Percentiles rank a stretch among this genome's conserved stretches.
Evolutionary conservation across 257 asterid species (phyloP).

Genomic region (Solanum piurae): DNA sequence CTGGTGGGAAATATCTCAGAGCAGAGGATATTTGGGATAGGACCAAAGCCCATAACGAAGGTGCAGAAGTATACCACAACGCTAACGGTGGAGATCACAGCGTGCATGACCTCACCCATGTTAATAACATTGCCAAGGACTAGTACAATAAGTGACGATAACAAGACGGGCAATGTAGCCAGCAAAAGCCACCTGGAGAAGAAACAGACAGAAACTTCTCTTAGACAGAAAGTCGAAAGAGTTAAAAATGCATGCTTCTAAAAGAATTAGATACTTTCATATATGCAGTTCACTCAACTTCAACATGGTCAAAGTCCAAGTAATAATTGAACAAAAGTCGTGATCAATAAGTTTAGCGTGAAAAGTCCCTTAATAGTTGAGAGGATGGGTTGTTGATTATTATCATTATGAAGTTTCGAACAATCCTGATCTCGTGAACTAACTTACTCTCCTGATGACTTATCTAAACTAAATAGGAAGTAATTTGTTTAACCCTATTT

Average conservation of each 20-base stretch:
- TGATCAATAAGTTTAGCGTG: background rate
- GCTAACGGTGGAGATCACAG: slow-evolving; percentile 67
- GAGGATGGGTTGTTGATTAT: background rate
- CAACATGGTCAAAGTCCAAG: background rate
- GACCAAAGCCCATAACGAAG: slow-evolving; percentile 94
- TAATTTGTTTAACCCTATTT: background rate
- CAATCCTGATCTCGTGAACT: background rate
- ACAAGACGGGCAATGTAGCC: slow-evolving; percentile 62
- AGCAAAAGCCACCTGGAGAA: slow-evolving; percentile 43
- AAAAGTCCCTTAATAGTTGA: background rate
- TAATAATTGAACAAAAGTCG: background rate
- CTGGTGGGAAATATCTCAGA: slow-evolving; percentile 91
- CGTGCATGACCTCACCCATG: slow-evolving; percentile 46
- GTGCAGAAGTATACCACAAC: slow-evolving; percentile 82
- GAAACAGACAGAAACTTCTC: background rate
- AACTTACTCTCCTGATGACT: background rate
- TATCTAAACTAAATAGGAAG: background rate
- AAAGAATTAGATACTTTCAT: background rate
- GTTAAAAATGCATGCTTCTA: background rate
- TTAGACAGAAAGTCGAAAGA: background rate
- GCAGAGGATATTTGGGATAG: slow-evolving; percentile 94
- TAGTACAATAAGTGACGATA: slow-evolving; percentile 45
- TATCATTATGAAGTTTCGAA: background rate
- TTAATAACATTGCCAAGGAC: slow-evolving; percentile 53
- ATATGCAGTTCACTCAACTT: background rate